Evolutionary conservation across 179 eudicot genomes (phyloP).

Genomic region (Nepenthes alata): DNA sequence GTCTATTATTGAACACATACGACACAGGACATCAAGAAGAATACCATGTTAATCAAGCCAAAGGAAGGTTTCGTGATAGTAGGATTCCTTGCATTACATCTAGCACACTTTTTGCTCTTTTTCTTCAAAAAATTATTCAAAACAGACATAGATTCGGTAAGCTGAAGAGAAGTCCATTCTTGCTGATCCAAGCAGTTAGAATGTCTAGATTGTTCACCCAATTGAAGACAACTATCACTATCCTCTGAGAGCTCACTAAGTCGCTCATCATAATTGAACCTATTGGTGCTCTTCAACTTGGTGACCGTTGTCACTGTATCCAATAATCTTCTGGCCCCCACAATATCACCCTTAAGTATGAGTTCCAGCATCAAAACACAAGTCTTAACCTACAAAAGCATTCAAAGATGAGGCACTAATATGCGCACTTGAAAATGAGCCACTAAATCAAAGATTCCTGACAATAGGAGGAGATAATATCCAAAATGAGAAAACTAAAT

Average conservation of each 20-base stretch:
- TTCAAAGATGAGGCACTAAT: no score
- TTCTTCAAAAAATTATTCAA: slow-evolving; percentile 39
- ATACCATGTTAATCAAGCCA: slow-evolving; percentile 89
- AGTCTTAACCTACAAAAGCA: slow-evolving; percentile 36
- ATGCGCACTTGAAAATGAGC: background rate
- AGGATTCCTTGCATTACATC: slow-evolving; percentile 45
- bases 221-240: slow-evolving; percentile 24
- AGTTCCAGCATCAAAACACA: slow-evolving; percentile 47
- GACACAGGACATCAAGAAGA: slow-evolving; percentile 6
- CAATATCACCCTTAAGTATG: slow-evolving; percentile 54
- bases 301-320: background rate
- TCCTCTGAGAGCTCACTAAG: slow-evolving; percentile 15
- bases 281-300: background rate
- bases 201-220: slow-evolving; percentile 7
- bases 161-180: slow-evolving; percentile 68
- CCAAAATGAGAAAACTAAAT: background rate
- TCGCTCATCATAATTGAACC: background rate
- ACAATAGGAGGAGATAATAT: background rate
- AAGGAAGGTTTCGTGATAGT: slow-evolving; percentile 56
- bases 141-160: slow-evolving; percentile 52
- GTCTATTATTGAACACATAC: background rate
- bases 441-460: background rate
- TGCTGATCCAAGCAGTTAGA: slow-evolving; percentile 17
- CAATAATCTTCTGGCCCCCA: slow-evolving; percentile 50
- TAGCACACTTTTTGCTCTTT: slow-evolving; percentile 24